Evolutionary conservation across 1,284 basidiomycete species (phyloP).

Genomic region (Pseudozyma sp.): DNA sequence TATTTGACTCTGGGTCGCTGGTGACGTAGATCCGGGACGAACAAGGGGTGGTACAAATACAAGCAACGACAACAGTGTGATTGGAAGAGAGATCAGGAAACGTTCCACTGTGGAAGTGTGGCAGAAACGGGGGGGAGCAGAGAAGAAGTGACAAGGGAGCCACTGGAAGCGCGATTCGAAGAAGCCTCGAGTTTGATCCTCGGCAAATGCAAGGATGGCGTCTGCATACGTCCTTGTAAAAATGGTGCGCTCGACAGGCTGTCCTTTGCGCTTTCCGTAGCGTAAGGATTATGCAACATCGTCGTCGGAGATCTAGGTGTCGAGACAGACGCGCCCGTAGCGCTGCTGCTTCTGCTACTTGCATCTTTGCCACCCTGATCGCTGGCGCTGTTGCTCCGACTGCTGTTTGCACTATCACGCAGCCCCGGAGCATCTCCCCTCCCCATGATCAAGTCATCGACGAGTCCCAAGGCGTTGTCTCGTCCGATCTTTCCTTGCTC

Average conservation of each 20-base stretch:
- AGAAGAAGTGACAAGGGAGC: neutral
- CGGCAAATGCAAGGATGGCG: neutral
- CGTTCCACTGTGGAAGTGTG: too few species aligned
- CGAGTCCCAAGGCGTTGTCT: neutral
- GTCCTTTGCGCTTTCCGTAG: neutral
- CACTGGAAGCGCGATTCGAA: neutral
- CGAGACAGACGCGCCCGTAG: neutral
- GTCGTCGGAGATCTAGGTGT: conserved; percentile 11
- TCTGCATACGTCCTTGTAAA: neutral
- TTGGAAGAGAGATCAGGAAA: too few species aligned
- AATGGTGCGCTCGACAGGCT: neutral
- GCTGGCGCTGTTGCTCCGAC: neutral
- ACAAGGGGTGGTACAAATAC: neutral
- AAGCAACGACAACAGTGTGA: neutral
- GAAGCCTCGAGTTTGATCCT: neutral
- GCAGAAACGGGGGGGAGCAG: too few species aligned
- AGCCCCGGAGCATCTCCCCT: neutral
- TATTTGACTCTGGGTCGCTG: neutral
- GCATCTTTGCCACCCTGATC: neutral
- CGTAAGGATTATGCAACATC: conserved; percentile 2
- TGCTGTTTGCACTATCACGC: neutral
- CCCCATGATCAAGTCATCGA: neutral
- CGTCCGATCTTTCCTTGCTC: neutral
- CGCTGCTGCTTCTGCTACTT: conserved; percentile 1
- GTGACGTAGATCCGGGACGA: neutral